Conservation (phyloP, 305 asterid genomes). For the Fraxinus ornus region DNA sequence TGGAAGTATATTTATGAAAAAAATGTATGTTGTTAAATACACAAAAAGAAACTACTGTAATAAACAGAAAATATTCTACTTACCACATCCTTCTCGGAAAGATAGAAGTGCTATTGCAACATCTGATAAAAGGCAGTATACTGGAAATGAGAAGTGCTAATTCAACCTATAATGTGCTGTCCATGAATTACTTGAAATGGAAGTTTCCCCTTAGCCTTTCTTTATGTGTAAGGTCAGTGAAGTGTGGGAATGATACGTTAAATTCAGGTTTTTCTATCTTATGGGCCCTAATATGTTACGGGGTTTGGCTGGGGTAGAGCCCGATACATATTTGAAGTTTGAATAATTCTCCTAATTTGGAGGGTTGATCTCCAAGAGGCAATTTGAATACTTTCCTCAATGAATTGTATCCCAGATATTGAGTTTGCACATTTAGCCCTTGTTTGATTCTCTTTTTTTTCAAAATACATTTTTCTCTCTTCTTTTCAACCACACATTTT, state of each 20-base stretch:
- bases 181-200: conserved; percentile 7
- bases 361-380: background rate
- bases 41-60: conserved; percentile 2
- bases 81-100: background rate
- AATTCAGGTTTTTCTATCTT: background rate
- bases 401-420: conserved; percentile 2
- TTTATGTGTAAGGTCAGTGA: background rate
- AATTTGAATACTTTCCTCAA: background rate
- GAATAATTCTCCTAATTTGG: background rate
- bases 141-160: background rate
- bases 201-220: background rate
- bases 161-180: background rate
- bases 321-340: background rate
- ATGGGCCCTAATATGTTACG: background rate
- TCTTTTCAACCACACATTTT: no score
- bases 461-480: no score
- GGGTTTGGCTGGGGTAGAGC: background rate
- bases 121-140: background rate
- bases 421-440: background rate
- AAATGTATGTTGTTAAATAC: background rate
- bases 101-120: conserved; percentile 1
- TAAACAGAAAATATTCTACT: background rate
- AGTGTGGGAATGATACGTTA: background rate
- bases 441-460: no score
- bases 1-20: background rate